These are phyloP conservation scores for Maudiozyma humilis DNA, from an alignment of 1,139 yeast species.

Conservation along the genomic window DNA sequence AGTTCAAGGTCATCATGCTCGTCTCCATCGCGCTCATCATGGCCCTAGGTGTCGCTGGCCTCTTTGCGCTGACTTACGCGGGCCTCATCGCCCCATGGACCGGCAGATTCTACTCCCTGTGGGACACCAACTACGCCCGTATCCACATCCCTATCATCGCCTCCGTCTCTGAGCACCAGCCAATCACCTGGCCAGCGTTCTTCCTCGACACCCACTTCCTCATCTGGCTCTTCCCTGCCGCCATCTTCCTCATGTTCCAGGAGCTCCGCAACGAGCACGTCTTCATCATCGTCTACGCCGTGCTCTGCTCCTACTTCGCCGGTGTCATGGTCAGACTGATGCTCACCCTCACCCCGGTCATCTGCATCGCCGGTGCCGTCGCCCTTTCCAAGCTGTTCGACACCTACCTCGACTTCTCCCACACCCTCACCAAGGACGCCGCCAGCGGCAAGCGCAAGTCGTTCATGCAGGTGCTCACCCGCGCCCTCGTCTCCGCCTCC, in stretches of 20 bases:
- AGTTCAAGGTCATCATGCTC: conserved; percentile 65
- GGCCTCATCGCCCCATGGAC: conserved; percentile 99
- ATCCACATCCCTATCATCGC: conserved; percentile 98
- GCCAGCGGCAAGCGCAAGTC: background rate
- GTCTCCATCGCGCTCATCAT: conserved; percentile 52
- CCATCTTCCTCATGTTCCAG: conserved; percentile 82
- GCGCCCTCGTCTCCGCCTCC: conserved; percentile 52
- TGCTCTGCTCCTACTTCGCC: conserved; percentile 91
- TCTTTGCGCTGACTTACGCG: conserved; percentile 72
- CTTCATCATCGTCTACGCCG: conserved; percentile 82
- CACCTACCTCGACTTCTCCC: conserved; percentile 64
- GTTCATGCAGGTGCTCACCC: conserved; percentile 13
- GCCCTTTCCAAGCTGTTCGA: conserved; percentile 81
- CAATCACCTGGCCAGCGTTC: conserved; percentile 98
- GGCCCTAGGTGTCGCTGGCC: conserved; percentile 57
- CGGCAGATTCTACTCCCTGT: conserved; percentile 94
- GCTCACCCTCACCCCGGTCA: conserved; percentile 92
- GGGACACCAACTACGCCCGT: conserved; percentile 98
- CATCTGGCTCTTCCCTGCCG: conserved; percentile 98
- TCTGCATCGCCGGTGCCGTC: conserved; percentile 85
- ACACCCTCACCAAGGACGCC: conserved; percentile 20
- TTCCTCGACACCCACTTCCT: conserved; percentile 88
- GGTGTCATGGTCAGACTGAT: conserved; percentile 99
- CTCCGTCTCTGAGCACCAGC: conserved; percentile 98
- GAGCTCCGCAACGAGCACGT: conserved; percentile 89